Evolutionary conservation across 108 stramenopile genomes (phyloP), one percentile per base, ranked within the genome.

Genomic region (Schizochytrium sp.): DNA sequence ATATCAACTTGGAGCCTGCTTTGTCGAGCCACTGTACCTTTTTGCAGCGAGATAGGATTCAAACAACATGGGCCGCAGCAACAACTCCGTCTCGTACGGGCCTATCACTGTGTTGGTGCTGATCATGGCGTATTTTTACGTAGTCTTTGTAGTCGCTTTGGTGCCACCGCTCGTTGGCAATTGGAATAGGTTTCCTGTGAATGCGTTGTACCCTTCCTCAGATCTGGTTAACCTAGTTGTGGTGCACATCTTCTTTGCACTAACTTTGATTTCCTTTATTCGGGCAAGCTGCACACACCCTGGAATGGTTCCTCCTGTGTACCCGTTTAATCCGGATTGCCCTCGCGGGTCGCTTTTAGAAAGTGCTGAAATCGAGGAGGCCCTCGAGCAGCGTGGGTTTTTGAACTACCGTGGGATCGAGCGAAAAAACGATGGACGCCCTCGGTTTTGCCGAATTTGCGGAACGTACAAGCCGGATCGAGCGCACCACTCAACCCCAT

Each of bases 401-500:
- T 28, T 55, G 10, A 55, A 55, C 28, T 49, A 55, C 15, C 76
- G 76, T 38, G 76, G 76, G n/a, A 49, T 83, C 28, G 76, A 83
- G 3, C 76, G 76, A 5, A 83, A 83, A 1, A 83, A n/a, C 50
- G 76, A 83, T 53, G 76, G 76, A 47, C 76, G 76, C 15, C 50
- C 76, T 47, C 47, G 76, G n/a, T 83, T 83, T 40, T 83, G 76
- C 28, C 76, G 76, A 17, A 83, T 83, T 38, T 83, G 76, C 76
- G 76, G 76, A 47, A 83, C 10, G 76, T 83, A 83, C 76, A 90
- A 90, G 41, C 89, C 89, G 44, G 59, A 47, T 2, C 88, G 88
- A 47, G 88, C 90, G 42, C 72, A 91, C 45, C 41, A 72, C 72
- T 57, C 41, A 17, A 57, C 47, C 10, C 46, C 47, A 41, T 60